Evolutionary conservation across 352 stramenopile genomes (phyloP).

Genomic region (Globisporangium cystogenes): DNA sequence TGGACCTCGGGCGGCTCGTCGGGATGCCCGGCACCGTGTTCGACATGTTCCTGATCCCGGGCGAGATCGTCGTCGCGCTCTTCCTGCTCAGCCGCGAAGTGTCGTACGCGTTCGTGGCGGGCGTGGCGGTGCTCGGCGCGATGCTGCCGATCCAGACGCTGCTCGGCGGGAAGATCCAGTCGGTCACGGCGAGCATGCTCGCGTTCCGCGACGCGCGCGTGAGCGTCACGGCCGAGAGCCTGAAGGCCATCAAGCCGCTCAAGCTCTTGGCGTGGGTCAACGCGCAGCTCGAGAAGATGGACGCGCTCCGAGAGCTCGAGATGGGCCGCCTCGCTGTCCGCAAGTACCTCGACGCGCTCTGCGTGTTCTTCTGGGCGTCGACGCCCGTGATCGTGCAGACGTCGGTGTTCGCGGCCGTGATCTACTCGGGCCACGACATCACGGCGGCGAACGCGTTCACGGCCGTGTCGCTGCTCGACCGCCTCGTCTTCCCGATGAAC

Average conservation of each 20-base stretch:
- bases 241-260: constrained; percentile 71
- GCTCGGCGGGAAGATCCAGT: constrained; percentile 74
- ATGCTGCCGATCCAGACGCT: constrained; percentile 86
- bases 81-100: constrained; percentile 69
- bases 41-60: constrained; percentile 72
- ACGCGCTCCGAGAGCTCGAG: constrained; percentile 44
- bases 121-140: constrained; percentile 58
- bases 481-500: constrained; percentile 90
- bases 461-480: constrained; percentile 80
- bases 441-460: constrained; percentile 81
- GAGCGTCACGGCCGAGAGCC: constrained; percentile 47
- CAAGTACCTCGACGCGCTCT: constrained; percentile 88
- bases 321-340: constrained; percentile 60
- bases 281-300: constrained; percentile 42
- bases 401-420: constrained; percentile 71
- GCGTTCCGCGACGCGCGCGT: constrained; percentile 79
- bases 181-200: constrained; percentile 66
- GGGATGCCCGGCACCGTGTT: constrained; percentile 71
- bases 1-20: constrained; percentile 73
- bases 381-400: constrained; percentile 86
- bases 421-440: constrained; percentile 65
- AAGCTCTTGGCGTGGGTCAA: constrained; percentile 75
- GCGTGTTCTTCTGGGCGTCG: constrained; percentile 89
- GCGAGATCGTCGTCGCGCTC: constrained; percentile 72
- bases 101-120: constrained; percentile 81